A percentile compares a stretch with the other conserved stretches of the same genome.
Evolutionary conservation across 148 eudicot species (phyloP).

Genomic region (Persicaria tinctoria): DNA sequence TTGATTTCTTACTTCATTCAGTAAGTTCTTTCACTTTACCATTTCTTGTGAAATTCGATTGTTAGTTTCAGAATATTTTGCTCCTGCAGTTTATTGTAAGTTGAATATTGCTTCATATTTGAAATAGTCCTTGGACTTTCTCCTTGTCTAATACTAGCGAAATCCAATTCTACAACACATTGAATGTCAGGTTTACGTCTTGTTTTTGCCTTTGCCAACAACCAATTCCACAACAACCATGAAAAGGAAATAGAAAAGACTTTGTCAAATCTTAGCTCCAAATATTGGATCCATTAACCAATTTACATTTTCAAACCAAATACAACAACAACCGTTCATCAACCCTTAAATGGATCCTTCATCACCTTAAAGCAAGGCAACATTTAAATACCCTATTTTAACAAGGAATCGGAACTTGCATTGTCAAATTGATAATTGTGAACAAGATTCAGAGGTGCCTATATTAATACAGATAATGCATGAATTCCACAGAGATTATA

Average conservation of each 20-base stretch:
- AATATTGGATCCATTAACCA: background rate
- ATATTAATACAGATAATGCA: background rate
- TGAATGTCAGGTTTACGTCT: background rate
- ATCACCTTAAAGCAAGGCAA: background rate
- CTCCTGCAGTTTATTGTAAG: background rate
- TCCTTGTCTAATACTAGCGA: background rate
- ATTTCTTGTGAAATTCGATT: background rate
- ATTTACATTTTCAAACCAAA: too few relatives aligned
- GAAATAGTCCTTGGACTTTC: background rate
- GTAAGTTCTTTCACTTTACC: background rate
- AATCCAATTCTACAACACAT: background rate
- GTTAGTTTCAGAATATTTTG: background rate
- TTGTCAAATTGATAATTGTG: background rate
- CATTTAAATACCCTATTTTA: background rate
- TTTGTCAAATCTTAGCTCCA: background rate
- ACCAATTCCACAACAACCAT: background rate
- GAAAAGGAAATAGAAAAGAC: background rate
- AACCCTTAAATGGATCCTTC: too few relatives aligned
- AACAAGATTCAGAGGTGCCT: background rate
- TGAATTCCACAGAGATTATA: background rate
- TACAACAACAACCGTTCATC: too few relatives aligned
- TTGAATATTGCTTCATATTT: background rate
- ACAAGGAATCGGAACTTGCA: conserved; percentile 1
- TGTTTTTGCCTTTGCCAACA: background rate
- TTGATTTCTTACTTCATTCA: background rate